Conservation (phyloP, 2,329 filamentous ascomycete species). For the Epichloe uncinata region DNA sequence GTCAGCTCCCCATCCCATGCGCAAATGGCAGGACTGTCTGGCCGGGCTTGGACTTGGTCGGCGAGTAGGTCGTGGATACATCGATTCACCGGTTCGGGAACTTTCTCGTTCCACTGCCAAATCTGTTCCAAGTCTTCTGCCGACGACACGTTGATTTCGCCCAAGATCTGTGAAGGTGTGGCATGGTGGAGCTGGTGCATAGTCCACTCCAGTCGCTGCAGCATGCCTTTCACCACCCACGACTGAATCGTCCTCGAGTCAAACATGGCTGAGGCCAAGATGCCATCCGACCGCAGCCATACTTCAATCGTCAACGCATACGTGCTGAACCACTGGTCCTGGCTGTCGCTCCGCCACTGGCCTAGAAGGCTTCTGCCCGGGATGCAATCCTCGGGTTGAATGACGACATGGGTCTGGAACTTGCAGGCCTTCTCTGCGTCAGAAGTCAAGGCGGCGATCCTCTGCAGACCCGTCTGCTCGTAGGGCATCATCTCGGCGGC, state of each 20-base stretch:
- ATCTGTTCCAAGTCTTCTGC: constrained; percentile 29
- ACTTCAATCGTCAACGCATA: not conserved
- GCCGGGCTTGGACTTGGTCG: constrained; percentile 22
- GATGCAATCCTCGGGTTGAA: constrained; percentile 10
- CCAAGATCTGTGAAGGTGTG: too few relatives aligned
- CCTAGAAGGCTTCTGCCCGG: not conserved
- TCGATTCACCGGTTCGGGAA: constrained; percentile 26
- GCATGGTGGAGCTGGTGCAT: too few relatives aligned
- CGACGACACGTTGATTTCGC: too few relatives aligned
- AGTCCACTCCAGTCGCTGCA: not conserved
- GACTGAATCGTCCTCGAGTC: not conserved
- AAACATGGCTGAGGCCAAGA: not conserved
- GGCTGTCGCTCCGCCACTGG: not conserved
- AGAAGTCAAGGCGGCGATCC: constrained; percentile 8
- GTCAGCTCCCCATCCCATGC: constrained; percentile 37
- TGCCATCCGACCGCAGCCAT: too few relatives aligned
- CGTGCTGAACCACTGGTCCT: not conserved
- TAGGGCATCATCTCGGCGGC: constrained; percentile 8
- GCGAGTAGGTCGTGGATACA: constrained; percentile 35
- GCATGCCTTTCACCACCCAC: not conserved
- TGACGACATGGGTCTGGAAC: constrained; percentile 17
- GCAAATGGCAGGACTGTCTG: constrained; percentile 28
- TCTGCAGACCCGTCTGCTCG: constrained; percentile 11
- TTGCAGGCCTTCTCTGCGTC: constrained; percentile 10
- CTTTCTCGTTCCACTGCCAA: constrained; percentile 31